A percentile compares a stretch with the other conserved stretches of the same genome.
Evolutionary conservation across 1,139 yeast species (phyloP).

Genomic region (Taphrina communis): DNA sequence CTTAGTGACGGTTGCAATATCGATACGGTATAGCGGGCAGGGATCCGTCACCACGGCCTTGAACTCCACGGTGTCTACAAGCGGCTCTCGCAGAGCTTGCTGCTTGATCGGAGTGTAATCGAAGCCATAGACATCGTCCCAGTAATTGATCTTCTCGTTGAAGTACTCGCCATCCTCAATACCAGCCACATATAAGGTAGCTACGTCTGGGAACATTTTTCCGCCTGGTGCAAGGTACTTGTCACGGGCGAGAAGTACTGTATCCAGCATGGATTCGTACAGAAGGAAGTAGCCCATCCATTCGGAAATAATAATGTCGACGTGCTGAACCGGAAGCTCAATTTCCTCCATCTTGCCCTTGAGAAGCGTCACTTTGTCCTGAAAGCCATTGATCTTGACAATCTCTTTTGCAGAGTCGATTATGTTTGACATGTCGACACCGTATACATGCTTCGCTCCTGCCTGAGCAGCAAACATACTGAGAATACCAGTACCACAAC

Average conservation of each 20-base stretch:
- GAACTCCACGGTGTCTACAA: conserved; percentile 90
- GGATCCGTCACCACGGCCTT: conserved; percentile 75
- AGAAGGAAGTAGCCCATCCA: conserved; percentile 99
- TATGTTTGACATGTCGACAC: conserved; percentile 88
- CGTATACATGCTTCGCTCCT: conserved; percentile 64
- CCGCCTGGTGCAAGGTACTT: conserved; percentile 86
- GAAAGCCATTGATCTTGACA: conserved; percentile 79
- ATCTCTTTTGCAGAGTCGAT: conserved; percentile 92
- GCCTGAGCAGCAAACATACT: conserved; percentile 68
- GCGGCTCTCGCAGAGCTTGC: conserved; percentile 87
- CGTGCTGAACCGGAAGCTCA: conserved; percentile 72
- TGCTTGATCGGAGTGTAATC: conserved; percentile 78
- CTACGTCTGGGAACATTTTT: conserved; percentile 91
- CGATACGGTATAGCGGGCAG: conserved; percentile 75
- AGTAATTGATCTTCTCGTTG: conserved; percentile 87
- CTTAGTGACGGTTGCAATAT: conserved; percentile 83
- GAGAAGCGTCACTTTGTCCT: conserved; percentile 83
- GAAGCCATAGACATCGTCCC: conserved; percentile 98
- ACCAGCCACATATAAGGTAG: conserved; percentile 87
- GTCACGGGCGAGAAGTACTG: conserved; percentile 94
- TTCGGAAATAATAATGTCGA: conserved; percentile 94
- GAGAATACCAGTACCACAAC: conserved; percentile 66
- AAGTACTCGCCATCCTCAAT: conserved; percentile 95
- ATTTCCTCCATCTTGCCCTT: conserved; percentile 97
- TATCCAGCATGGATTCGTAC: conserved; percentile 97